A percentile compares a stretch with the other conserved stretches of the same genome.
Evolutionary conservation across 2,329 filamentous ascomycete genomes (phyloP).

Genomic region (Davidsoniella neocaledoniae): DNA sequence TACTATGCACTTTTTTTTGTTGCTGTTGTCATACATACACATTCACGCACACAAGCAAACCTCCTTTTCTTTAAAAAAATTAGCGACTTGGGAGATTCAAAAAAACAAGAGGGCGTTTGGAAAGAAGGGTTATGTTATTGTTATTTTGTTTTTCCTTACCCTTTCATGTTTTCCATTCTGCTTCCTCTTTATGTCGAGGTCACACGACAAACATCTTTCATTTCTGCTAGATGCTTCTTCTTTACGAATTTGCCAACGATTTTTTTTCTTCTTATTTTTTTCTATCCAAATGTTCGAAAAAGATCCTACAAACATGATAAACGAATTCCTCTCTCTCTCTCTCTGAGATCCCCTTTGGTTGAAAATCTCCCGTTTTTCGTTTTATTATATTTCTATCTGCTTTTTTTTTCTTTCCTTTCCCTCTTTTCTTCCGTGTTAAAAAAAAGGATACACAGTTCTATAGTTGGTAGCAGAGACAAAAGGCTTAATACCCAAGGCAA

Average conservation of each 20-base stretch:
- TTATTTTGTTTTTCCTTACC: background rate
- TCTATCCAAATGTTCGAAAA: too few relatives aligned
- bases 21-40: background rate
- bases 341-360: too few relatives aligned
- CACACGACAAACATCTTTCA: slow-evolving; percentile 3
- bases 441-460: background rate
- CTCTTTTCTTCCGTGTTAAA: background rate
- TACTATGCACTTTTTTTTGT: background rate
- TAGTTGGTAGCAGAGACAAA: slow-evolving; percentile 10
- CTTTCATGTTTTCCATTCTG: background rate
- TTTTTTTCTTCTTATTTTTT: slow-evolving; percentile 1
- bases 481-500: slow-evolving; percentile 11
- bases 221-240: background rate
- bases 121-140: background rate
- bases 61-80: too few relatives aligned
- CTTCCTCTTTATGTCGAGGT: slow-evolving; percentile 1
- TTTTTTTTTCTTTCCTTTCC: background rate
- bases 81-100: background rate
- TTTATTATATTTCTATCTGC: too few relatives aligned
- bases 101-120: too few relatives aligned
- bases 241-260: background rate
- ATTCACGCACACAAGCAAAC: too few relatives aligned
- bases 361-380: too few relatives aligned
- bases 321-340: too few relatives aligned
- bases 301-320: too few relatives aligned